phyloP scores from a whole-genome alignment of 345 rosid species.

The Arabis alpina region DNA sequence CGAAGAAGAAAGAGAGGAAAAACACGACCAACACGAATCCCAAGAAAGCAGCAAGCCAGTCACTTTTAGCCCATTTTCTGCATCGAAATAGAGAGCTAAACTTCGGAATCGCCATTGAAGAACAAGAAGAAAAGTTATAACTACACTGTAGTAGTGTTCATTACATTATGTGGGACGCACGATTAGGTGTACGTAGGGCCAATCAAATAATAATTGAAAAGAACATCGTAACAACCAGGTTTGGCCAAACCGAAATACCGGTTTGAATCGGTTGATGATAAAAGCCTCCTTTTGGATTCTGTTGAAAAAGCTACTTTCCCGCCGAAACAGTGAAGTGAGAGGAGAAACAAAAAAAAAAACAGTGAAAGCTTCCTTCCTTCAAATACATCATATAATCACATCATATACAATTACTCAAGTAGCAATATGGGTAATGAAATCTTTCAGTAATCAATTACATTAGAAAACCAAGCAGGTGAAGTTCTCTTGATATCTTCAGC shows the following conservation, averaged over 20 bases:
- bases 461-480: slow-evolving; percentile 16
- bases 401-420: slow-evolving; percentile 2
- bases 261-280: slow-evolving; percentile 15
- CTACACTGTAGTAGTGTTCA: too few relatives aligned
- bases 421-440: too few relatives aligned
- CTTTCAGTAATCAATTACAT: background rate
- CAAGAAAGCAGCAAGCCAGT: slow-evolving; percentile 54
- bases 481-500: slow-evolving; percentile 17
- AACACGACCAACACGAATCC: slow-evolving; percentile 48
- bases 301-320: too few relatives aligned
- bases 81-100: slow-evolving; percentile 45
- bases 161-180: too few relatives aligned
- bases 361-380: background rate
- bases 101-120: slow-evolving; percentile 51
- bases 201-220: too few relatives aligned
- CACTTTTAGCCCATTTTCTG: slow-evolving; percentile 53
- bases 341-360: too few relatives aligned
- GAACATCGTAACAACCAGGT: background rate
- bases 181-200: too few relatives aligned
- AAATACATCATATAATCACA: slow-evolving; percentile 11
- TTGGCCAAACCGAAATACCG: slow-evolving; percentile 9
- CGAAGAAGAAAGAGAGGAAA: slow-evolving; percentile 47
- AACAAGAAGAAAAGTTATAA: background rate
- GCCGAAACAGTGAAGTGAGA: too few relatives aligned
- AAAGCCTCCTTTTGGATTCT: too few relatives aligned